Base-by-base conservation (phyloP, 345 rosid species). In the Moringa oleifera region DNA sequence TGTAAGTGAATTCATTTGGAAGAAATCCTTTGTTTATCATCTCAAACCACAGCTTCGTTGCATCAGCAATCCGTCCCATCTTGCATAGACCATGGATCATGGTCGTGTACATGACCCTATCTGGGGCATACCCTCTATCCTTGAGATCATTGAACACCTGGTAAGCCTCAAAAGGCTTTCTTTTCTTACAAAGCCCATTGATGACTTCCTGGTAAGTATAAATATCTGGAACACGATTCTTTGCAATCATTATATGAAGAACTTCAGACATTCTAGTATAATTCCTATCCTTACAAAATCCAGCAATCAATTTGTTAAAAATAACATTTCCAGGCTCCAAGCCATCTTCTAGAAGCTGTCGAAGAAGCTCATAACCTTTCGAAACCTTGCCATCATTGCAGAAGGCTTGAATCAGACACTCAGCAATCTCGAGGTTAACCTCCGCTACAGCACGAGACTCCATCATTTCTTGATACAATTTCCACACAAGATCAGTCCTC, bases 31-130 rank as follows among this genome's bases (percentile, higher is more conserved):
- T 79, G 4, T 28, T 57, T 37, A 75, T 67, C 89, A 84, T 81
- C 70, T 81, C 85, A 68, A 65, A 70, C 90, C 83, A 84, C 33
- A 84, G 70, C 58, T 75, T 63, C 61, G 59, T 66, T 20, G 85
- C 83, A 25, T 74, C 61, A 64, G 65, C 69, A 47, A 84, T 25
- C 60, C 9, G 13, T 55, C 73, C 73, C 16, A 57, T 60, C 63
- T 68, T 10, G 36, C 83, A 78, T 37, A 82, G 72, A 33, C 80
- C 80, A 20, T 67, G 68, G 68, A 84, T 75, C 73, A 84, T 61
- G 6, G 81, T 84, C 18, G 74, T 68, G 51, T 84, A 84, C 71
- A 76, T 58, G 25, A 66, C 75, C 21, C 65, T 63, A 68, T 81
- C 67, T 0, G 75, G 79, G n/a, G 49, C 59, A 75, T 84, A 77